Base-by-base conservation (phyloP, 805 yeast species). In the Candida ulmi region DNA sequence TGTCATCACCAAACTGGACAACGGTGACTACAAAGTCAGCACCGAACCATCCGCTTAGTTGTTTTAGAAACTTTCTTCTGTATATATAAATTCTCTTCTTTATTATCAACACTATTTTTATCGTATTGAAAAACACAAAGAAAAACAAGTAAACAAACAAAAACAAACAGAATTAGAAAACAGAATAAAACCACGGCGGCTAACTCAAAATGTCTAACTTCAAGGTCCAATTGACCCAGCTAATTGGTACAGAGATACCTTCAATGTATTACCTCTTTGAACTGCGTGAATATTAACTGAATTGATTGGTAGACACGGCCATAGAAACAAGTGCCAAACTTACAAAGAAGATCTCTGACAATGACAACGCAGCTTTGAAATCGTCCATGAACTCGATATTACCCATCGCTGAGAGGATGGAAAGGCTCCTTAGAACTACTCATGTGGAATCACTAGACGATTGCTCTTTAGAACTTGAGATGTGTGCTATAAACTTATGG, bases 1-100 rank as follows among this genome's bases (percentile, higher is more conserved):
- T 1, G 69, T 82, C 41, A 68, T 91, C 41, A 78, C 75, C 39
- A 72, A 78, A 45, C 72, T 71, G 16, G 76, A 72, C 17, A 76
- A 77, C 24, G 84, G 83, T 25, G 72, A 78, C 48, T 80, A 75
- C 56, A 52, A 52, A 38, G 41, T 55, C 23, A 37, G 37, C 29
- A 50, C 44, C 29, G 54, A 52, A 13, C 40, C 40, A 17, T 30
- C 41, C 11, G 6, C 42, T 12, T 29, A 11, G 32, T 8, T 29
- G 12, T 16, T 29, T 29, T 16, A n/a, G n/a, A n/a, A n/a, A n/a
- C n/a, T n/a, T n/a, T n/a, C n/a, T n/a, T n/a, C n/a, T n/a, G n/a
- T n/a, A n/a, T n/a, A n/a, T n/a, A n/a, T n/a, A n/a, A n/a, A n/a
- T n/a, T n/a, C n/a, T n/a, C n/a, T n/a, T n/a, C n/a, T n/a, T n/a